phyloP scores from a whole-genome alignment of 805 yeast species.

The Candida adriatica region DNA sequence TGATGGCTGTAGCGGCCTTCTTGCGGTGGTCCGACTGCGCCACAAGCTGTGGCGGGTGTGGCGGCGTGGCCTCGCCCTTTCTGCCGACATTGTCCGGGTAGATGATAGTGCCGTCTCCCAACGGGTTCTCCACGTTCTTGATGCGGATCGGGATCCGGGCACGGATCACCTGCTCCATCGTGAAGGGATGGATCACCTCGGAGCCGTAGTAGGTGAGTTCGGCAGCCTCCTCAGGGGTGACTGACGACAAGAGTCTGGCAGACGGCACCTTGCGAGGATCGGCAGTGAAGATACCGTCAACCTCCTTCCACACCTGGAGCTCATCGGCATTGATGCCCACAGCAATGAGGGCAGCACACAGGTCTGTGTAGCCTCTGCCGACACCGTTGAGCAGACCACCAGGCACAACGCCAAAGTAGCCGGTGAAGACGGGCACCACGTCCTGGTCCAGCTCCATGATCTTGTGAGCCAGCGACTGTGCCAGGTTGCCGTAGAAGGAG shows the following conservation, averaged over 20 bases:
- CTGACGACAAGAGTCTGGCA: slow-evolving; percentile 78
- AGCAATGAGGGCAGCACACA: slow-evolving; percentile 95
- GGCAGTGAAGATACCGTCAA: slow-evolving; percentile 97
- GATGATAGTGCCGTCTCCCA: slow-evolving; percentile 88
- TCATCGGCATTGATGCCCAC: slow-evolving; percentile 92
- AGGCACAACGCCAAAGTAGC: slow-evolving; percentile 93
- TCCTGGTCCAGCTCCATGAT: slow-evolving; percentile 35
- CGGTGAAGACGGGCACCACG: slow-evolving; percentile 85
- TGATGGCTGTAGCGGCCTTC: slow-evolving; percentile 89
- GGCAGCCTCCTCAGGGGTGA: slow-evolving; percentile 98
- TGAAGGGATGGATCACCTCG: slow-evolving; percentile 97
- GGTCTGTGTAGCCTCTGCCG: slow-evolving; percentile 96
- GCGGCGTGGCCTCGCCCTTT: slow-evolving; percentile 86
- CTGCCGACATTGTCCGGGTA: slow-evolving; percentile 86
- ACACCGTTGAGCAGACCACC: slow-evolving; percentile 90
- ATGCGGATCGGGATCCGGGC: slow-evolving; percentile 96
- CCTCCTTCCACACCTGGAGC: slow-evolving; percentile 97
- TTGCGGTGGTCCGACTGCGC: slow-evolving; percentile 31
- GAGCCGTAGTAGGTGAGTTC: slow-evolving; percentile 96
- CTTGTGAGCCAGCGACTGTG: slow-evolving; percentile 44
- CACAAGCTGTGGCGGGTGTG: slow-evolving; percentile 75
- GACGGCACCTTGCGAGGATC: slow-evolving; percentile 93
- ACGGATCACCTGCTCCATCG: slow-evolving; percentile 97
- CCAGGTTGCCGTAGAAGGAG: slow-evolving; percentile 50
- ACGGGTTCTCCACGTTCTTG: slow-evolving; percentile 90